Evolutionary conservation across 2,329 filamentous ascomycete species (phyloP).

Genomic region (Dichotomopilus funicola): DNA sequence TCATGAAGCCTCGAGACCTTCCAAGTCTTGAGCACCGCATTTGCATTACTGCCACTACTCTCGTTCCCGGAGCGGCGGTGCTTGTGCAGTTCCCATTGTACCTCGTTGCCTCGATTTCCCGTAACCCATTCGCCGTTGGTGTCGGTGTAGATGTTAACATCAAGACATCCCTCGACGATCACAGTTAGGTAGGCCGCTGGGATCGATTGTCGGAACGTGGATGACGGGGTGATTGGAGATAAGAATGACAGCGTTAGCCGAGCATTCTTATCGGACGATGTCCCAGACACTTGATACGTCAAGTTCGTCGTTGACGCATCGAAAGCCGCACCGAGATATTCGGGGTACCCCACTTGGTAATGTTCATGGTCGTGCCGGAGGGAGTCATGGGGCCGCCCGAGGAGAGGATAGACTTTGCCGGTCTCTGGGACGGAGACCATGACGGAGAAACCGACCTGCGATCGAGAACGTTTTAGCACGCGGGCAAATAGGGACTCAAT

Average conservation of each 20-base stretch:
- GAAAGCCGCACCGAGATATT: slow-evolving; percentile 40
- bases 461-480: slow-evolving; percentile 1
- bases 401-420: slow-evolving; percentile 41
- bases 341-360: slow-evolving; percentile 37
- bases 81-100: slow-evolving; percentile 60
- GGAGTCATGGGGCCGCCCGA: slow-evolving; percentile 48
- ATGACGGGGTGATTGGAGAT: slow-evolving; percentile 74
- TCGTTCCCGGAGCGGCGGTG: slow-evolving; percentile 27
- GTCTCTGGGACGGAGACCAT: slow-evolving; percentile 41
- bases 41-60: slow-evolving; percentile 11
- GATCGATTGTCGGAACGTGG: slow-evolving; percentile 70
- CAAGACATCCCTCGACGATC: slow-evolving; percentile 58
- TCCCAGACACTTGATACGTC: slow-evolving; percentile 36
- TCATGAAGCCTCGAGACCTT: slow-evolving; percentile 53
- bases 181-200: slow-evolving; percentile 76
- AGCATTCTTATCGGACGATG: slow-evolving; percentile 25
- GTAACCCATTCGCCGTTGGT: slow-evolving; percentile 77
- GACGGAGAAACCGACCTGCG: slow-evolving; percentile 42
- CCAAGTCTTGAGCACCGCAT: slow-evolving; percentile 56
- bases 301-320: slow-evolving; percentile 46
- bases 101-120: slow-evolving; percentile 60
- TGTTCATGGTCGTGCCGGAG: slow-evolving; percentile 28
- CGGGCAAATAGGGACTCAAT: background rate
- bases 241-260: slow-evolving; percentile 50
- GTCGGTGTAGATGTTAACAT: slow-evolving; percentile 60